Percentiles rank a stretch among this genome's conserved stretches.
Evolutionary conservation across 257 asterid genomes (phyloP).

Genomic region (Lantana camara): DNA sequence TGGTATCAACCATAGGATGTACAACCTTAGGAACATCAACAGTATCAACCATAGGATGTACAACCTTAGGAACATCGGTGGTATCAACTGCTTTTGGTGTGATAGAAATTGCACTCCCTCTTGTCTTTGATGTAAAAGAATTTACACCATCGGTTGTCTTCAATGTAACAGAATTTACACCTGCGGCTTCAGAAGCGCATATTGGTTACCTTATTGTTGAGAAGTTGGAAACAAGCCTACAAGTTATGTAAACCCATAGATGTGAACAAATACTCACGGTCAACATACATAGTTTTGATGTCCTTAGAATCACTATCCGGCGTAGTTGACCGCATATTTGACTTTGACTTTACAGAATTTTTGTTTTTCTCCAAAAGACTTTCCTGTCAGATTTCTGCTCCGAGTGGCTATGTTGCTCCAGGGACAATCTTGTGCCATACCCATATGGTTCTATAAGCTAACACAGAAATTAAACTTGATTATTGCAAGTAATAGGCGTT

Average conservation of each 20-base stretch:
- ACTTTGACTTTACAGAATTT: conserved; percentile 57
- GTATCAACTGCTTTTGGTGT: too few species aligned
- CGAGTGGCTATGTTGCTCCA: conserved; percentile 48
- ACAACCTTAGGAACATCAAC: conserved; percentile 52
- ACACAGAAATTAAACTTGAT: conserved; percentile 27
- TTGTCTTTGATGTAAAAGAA: conserved; percentile 48
- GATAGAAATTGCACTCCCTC: conserved; percentile 43
- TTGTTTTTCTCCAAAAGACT: conserved; percentile 55
- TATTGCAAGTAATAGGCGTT: conserved; percentile 14
- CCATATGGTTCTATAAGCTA: conserved; percentile 60
- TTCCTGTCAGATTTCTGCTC: conserved; percentile 57
- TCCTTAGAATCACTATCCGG: conserved; percentile 84
- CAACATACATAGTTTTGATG: conserved; percentile 91
- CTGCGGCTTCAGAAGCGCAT: conserved; percentile 58
- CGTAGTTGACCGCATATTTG: conserved; percentile 49
- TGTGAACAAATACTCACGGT: conserved; percentile 61
- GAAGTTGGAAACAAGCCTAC: conserved; percentile 20
- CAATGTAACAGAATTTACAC: conserved; percentile 57
- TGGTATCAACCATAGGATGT: conserved; percentile 14
- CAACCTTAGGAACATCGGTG: conserved; percentile 50
- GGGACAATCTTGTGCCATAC: conserved; percentile 55
- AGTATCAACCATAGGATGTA: conserved; percentile 18
- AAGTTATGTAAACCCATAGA: neutral
- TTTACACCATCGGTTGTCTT: conserved; percentile 33
- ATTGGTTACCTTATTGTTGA: conserved; percentile 18